phyloP scores from a whole-genome alignment of 164 flowering plant species.

The Echeveria elegans region DNA sequence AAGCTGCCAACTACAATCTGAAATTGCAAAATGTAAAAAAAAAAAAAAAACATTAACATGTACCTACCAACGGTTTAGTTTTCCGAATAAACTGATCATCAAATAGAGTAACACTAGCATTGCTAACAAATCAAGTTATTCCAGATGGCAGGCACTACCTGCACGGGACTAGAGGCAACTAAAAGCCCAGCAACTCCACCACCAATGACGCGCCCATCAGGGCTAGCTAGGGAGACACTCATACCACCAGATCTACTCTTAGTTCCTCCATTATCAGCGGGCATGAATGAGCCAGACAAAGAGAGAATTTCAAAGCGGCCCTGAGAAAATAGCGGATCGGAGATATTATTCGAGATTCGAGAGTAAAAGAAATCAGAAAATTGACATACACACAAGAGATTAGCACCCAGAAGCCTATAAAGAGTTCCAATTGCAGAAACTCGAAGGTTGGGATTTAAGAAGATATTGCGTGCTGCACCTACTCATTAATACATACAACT shows the following conservation, averaged over 20 bases:
- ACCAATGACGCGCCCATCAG: conserved; percentile 99
- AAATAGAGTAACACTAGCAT: neutral
- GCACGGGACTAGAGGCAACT: conserved; percentile 95
- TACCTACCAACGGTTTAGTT: neutral
- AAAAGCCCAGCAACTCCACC: conserved; percentile 95
- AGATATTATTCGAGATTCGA: neutral
- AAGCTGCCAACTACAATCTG: conserved; percentile 97
- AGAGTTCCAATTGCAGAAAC: neutral
- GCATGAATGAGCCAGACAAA: conserved; percentile 92
- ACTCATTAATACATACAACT: no score
- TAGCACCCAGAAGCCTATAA: neutral
- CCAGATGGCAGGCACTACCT: conserved; percentile 32
- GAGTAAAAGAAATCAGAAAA: neutral
- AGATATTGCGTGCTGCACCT: no score
- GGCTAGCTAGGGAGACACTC: conserved; percentile 96
- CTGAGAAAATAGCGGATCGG: conserved; percentile 26
- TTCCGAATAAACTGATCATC: neutral
- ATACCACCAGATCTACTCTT: conserved; percentile 94
- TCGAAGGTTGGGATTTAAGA: no score
- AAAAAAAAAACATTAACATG: no score
- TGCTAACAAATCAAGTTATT: neutral
- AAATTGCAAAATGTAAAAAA: neutral
- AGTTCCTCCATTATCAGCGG: conserved; percentile 74
- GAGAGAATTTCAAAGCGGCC: conserved; percentile 98
- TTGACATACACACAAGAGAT: neutral